Percentiles rank a stretch among this genome's conserved stretches.
phyloP scores from a whole-genome alignment of 768 basidiomycete species.

The Tricholoma matsutake region DNA sequence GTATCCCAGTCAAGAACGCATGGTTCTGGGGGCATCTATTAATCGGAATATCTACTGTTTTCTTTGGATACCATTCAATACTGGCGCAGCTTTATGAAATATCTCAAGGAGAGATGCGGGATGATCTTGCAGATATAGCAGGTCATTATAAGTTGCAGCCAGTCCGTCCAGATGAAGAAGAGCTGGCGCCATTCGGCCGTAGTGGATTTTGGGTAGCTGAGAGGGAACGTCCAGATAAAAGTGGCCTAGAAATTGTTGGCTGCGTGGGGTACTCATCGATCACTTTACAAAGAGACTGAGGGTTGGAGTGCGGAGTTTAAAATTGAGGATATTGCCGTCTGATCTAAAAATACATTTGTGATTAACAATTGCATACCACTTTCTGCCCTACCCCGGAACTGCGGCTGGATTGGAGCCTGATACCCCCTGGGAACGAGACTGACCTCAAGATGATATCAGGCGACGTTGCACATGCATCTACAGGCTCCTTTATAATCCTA shows the following conservation, averaged over 20 bases:
- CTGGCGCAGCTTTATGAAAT: conserved; percentile 7
- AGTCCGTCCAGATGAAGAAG: neutral
- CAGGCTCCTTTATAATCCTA: no score
- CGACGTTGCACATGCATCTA: no score
- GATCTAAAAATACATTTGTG: no score
- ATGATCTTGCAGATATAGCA: conserved; percentile 20
- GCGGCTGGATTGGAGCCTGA: no score
- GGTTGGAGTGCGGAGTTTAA: no score
- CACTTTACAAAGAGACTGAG: neutral
- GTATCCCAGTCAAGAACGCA: neutral
- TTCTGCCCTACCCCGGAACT: no score
- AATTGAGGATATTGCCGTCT: no score
- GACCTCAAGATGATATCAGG: no score
- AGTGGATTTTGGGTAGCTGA: conserved; percentile 25
- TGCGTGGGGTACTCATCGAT: conserved; percentile 3
- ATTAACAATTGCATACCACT: no score
- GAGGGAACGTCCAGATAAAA: conserved; percentile 9
- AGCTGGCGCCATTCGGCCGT: conserved; percentile 5
- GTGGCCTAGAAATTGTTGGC: conserved; percentile 17
- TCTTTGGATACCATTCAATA: conserved; percentile 13
- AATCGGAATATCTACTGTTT: neutral
- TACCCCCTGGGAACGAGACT: no score
- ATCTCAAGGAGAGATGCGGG: conserved; percentile 6
- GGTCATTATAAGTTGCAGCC: conserved; percentile 14
- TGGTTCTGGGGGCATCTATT: conserved; percentile 5